A percentile compares a stretch with the other conserved stretches of the same genome.
phyloP scores from a whole-genome alignment of 768 basidiomycete species.

The Tubosaeta sp. region DNA sequence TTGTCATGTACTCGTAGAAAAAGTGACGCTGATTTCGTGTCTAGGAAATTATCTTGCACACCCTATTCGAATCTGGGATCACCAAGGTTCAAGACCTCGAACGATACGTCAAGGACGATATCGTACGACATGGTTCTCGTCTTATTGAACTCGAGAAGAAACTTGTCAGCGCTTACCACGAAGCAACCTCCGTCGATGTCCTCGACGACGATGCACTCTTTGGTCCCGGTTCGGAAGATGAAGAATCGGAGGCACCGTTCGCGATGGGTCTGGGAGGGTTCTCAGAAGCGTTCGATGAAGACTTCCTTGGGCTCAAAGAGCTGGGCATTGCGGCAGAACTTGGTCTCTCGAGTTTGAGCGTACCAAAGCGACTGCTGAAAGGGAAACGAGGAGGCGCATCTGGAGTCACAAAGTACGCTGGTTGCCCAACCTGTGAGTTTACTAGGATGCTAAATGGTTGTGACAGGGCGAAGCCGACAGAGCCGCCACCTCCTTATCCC shows the following conservation, averaged over 20 bases:
- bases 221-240: conserved; percentile 46
- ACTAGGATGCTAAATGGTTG: conserved; percentile 2
- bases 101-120: conserved; percentile 83
- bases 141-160: conserved; percentile 82
- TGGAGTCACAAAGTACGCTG: conserved; percentile 46
- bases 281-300: conserved; percentile 83
- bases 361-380: conserved; percentile 75
- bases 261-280: conserved; percentile 75
- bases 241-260: conserved; percentile 62
- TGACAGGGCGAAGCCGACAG: conserved; percentile 56
- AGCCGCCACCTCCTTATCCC: conserved; percentile 80
- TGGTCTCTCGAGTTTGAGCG: conserved; percentile 68
- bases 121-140: conserved; percentile 75
- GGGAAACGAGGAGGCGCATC: conserved; percentile 48
- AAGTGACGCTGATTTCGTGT: background rate
- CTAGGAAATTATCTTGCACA: conserved; percentile 93
- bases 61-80: conserved; percentile 84
- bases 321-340: conserved; percentile 85
- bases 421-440: background rate
- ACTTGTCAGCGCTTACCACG: conserved; percentile 76
- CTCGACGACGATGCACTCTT: conserved; percentile 52
- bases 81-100: conserved; percentile 77
- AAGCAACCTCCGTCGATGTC: conserved; percentile 48
- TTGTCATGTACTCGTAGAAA: background rate
- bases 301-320: conserved; percentile 87